Percentiles rank a stretch among this genome's conserved stretches.
Evolutionary conservation across 805 yeast genomes (phyloP).

Genomic region (Saccharomycopsis capsularis): DNA sequence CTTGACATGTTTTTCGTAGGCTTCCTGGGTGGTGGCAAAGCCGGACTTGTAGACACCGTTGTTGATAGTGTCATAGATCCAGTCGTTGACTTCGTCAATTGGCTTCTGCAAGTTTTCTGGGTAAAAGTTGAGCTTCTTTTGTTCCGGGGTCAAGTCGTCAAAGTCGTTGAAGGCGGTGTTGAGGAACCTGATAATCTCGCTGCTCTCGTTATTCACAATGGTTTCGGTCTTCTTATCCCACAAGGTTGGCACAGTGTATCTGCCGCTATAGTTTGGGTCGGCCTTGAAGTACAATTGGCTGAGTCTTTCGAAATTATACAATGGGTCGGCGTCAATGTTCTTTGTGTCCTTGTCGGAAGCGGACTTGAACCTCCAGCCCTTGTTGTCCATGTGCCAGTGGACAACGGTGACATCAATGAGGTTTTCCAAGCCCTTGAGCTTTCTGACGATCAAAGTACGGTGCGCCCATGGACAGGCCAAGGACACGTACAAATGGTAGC

Average conservation of each 20-base stretch:
- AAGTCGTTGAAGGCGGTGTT: slow-evolving; percentile 63
- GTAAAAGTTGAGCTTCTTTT: slow-evolving; percentile 50
- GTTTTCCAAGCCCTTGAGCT: slow-evolving; percentile 63
- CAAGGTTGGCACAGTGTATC: slow-evolving; percentile 88
- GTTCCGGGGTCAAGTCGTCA: slow-evolving; percentile 36
- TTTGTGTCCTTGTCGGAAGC: slow-evolving; percentile 39
- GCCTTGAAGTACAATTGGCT: slow-evolving; percentile 71
- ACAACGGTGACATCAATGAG: slow-evolving; percentile 60
- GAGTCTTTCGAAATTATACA: slow-evolving; percentile 53
- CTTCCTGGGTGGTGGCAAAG: slow-evolving; percentile 77
- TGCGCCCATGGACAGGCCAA: slow-evolving; percentile 96
- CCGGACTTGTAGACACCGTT: slow-evolving; percentile 94
- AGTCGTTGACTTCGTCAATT: slow-evolving; percentile 71
- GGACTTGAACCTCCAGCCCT: slow-evolving; percentile 82
- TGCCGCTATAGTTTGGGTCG: slow-evolving; percentile 66
- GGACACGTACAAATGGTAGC: slow-evolving; percentile 86
- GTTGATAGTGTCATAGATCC: slow-evolving; percentile 82
- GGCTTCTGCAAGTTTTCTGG: slow-evolving; percentile 47
- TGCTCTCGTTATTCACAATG: slow-evolving; percentile 86
- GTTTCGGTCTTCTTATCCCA: slow-evolving; percentile 83
- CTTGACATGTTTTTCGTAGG: slow-evolving; percentile 62
- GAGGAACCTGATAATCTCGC: slow-evolving; percentile 82
- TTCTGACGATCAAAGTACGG: slow-evolving; percentile 66
- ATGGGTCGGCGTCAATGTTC: slow-evolving; percentile 47
- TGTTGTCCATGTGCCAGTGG: slow-evolving; percentile 81